Conservation (phyloP, 176 grass and related monocot genomes). For the Triticum urartu region DNA sequence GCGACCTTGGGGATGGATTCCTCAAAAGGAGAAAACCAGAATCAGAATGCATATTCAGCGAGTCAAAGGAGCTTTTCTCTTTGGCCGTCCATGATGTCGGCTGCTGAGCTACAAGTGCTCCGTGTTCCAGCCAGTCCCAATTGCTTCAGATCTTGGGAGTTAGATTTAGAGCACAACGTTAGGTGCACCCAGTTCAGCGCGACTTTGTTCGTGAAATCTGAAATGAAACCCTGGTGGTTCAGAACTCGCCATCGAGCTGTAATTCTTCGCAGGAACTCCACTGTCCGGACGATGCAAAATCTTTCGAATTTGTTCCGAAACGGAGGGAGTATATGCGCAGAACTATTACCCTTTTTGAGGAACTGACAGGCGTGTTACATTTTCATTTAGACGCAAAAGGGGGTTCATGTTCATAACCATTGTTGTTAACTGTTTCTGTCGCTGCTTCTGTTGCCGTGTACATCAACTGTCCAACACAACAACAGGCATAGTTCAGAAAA, state of each 20-base stretch:
- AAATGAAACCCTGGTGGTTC: too few species aligned
- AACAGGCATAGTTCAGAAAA: too few species aligned
- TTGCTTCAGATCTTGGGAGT: too few species aligned
- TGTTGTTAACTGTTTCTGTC: not conserved
- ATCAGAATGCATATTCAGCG: not conserved
- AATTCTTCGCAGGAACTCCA: not conserved
- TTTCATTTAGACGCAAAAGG: too few species aligned
- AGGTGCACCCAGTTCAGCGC: not conserved
- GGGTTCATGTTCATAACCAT: too few species aligned
- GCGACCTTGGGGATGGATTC: not conserved
- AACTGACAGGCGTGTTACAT: too few species aligned
- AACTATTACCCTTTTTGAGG: too few species aligned
- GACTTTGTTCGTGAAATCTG: not conserved
- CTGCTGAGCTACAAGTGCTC: not conserved
- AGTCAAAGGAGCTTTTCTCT: constrained; percentile 9
- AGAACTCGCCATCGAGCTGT: not conserved
- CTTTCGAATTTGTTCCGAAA: not conserved
- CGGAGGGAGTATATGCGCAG: not conserved
- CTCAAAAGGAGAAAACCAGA: constrained; percentile 7
- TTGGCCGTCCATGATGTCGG: not conserved
- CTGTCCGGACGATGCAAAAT: not conserved
- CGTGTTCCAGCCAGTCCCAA: not conserved
- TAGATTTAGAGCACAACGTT: too few species aligned
- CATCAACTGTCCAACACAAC: too few species aligned
- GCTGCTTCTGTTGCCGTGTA: not conserved